Conservation (phyloP, 148 eudicot species). For the Oxyria digyna region DNA sequence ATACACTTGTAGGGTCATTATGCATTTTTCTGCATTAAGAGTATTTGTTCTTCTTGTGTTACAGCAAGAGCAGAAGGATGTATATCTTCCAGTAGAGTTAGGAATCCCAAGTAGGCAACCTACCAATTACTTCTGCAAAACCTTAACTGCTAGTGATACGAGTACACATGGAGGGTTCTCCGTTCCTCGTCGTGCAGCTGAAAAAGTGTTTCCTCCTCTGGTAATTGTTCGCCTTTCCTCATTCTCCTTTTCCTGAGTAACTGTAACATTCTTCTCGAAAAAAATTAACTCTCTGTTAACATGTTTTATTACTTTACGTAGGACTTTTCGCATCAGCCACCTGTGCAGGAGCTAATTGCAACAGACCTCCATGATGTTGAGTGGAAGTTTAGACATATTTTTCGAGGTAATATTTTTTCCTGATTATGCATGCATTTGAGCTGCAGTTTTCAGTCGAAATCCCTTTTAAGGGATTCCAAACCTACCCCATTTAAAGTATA, state of each 20-base stretch:
- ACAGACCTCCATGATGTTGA: conserved; percentile 96
- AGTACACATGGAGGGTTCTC: conserved; percentile 99
- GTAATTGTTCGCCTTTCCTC: conserved; percentile 21
- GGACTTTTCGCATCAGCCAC: conserved; percentile 96
- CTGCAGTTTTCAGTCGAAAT: neutral
- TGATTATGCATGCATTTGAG: neutral
- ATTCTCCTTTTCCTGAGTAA: neutral
- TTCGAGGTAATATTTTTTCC: conserved; percentile 48
- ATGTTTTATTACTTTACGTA: conserved; percentile 18
- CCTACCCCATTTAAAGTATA: neutral
- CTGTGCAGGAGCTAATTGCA: conserved; percentile 90
- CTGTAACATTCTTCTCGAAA: too few species aligned
- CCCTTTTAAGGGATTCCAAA: neutral
- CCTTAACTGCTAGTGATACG: conserved; percentile 94
- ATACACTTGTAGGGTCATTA: neutral
- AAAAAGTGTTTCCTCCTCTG: conserved; percentile 97
- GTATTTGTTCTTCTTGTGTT: neutral
- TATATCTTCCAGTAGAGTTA: conserved; percentile 82
- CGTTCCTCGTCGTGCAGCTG: conserved; percentile 99
- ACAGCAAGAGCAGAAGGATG: conserved; percentile 96
- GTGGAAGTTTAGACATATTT: conserved; percentile 97
- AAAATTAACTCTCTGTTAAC: neutral
- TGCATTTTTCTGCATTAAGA: neutral
- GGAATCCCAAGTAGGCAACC: conserved; percentile 95
- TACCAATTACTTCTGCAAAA: conserved; percentile 93